Base-by-base conservation (phyloP, 2,329 filamentous ascomycete species). In the Coniella lustricola region DNA sequence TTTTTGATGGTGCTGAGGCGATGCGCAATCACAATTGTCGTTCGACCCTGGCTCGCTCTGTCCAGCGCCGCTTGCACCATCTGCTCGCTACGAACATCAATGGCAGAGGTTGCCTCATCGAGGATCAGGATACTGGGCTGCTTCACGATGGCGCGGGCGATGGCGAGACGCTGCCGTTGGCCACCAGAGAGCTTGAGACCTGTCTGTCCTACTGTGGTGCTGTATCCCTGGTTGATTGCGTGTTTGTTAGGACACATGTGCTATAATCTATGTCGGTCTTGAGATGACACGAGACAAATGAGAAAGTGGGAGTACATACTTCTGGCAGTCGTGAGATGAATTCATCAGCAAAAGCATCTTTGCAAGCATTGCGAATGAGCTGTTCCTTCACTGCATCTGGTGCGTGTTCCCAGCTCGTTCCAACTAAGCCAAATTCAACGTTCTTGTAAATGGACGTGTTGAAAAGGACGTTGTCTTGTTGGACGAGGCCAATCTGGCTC, bases 131-230 rank as follows among this genome's bases (percentile, higher is more conserved):
- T 77, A 38, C 64, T 65, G 2, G 68, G 67, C 29, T 67, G 56
- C 3, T 62, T 63, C n/a, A 72, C 60, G 38, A 72, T 64, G 35
- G 64, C 65, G n/a, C 38, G 73, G 62, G 1, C 71, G 73, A 50
- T 74, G 67, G 44, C 85, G 20, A 94, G 75, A 4, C 89, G 79
- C 62, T 94, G 88, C n/a, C 87, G 79, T 62, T 95, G 88, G 1
- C 89, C 89, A 2, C 62, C 62, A 10, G 84, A 89, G 1, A 94
- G 70, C 58, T 87, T 88, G 36, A 85, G 84, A 1, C 88, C 88
- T n/a, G 77, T 77, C 58, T 93, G 87, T 1, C 88, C 88, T 2
- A 93, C 87, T 3, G 76, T 65, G 0, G 87, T 90, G 1, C 83
- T 75, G 59, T 90, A 90, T 1, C 81, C 79, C 69, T 86, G 32